Conservation (phyloP, 179 eudicot genomes). For the Drosera spatulata region DNA sequence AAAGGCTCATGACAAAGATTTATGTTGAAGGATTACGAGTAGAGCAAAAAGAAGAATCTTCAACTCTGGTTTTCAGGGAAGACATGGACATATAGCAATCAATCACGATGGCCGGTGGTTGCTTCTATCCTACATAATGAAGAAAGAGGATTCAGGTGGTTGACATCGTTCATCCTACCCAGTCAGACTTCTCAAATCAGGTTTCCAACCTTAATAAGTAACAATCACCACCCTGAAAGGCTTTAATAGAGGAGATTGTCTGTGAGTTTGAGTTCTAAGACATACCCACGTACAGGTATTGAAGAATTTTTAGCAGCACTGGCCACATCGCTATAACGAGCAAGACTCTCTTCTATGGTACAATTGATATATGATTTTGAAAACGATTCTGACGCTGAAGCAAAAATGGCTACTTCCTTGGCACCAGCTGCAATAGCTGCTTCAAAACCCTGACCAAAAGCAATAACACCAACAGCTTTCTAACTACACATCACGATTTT, state of each 20-base stretch:
- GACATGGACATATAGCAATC: too few species aligned
- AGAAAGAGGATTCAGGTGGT: too few species aligned
- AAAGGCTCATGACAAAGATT: too few species aligned
- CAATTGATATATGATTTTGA: constrained; percentile 88
- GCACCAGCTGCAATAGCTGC: constrained; percentile 96
- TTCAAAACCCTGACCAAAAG: constrained; percentile 70
- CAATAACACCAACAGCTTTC: background rate
- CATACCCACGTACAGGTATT: constrained; percentile 90
- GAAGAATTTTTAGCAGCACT: constrained; percentile 52
- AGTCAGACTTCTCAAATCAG: too few species aligned
- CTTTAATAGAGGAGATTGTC: too few species aligned
- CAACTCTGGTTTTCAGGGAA: too few species aligned
- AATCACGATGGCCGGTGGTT: too few species aligned
- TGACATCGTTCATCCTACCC: too few species aligned
- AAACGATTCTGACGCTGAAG: constrained; percentile 95
- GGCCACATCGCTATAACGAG: constrained; percentile 73
- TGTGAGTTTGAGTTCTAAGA: background rate
- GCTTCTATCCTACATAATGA: too few species aligned
- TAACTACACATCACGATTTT: too few species aligned
- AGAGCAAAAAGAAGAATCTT: too few species aligned
- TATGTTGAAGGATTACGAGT: too few species aligned
- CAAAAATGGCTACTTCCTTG: constrained; percentile 94
- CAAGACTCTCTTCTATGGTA: constrained; percentile 84
- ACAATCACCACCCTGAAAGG: background rate
- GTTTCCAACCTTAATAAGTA: background rate